phyloP scores from a whole-genome alignment of 2,329 filamentous ascomycete species.

The Amauroascus verrucosus region DNA sequence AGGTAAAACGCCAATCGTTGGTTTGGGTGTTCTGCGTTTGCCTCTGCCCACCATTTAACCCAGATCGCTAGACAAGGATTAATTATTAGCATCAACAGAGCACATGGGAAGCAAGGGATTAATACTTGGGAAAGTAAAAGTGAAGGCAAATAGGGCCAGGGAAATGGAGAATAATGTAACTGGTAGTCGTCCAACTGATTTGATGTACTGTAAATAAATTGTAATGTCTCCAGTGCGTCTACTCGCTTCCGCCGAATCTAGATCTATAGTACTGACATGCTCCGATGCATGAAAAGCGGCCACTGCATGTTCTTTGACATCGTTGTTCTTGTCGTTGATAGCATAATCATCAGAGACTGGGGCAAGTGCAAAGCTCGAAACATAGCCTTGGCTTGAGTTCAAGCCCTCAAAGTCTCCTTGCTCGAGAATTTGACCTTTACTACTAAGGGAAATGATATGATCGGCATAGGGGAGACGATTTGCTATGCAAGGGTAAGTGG shows the following conservation, averaged over 20 bases:
- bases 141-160: slow-evolving; percentile 1
- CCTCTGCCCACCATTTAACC: background rate
- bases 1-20: slow-evolving; percentile 5
- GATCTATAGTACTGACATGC: no score
- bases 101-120: no score
- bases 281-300: no score
- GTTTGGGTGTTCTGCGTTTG: background rate
- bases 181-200: slow-evolving; percentile 1
- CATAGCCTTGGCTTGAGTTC: slow-evolving; percentile 20
- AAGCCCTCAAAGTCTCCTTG: slow-evolving; percentile 29
- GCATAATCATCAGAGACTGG: no score
- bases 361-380: slow-evolving; percentile 18
- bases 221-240: slow-evolving; percentile 1
- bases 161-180: background rate
- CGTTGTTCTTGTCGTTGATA: no score
- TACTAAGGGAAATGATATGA: slow-evolving; percentile 30
- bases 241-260: no score
- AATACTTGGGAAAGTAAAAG: slow-evolving; percentile 1
- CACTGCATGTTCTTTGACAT: no score
- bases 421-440: slow-evolving; percentile 23
- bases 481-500: slow-evolving; percentile 7
- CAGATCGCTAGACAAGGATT: background rate
- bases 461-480: slow-evolving; percentile 33
- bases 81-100: background rate
- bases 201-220: slow-evolving; percentile 7